Evolutionary conservation across 1,284 basidiomycete species (phyloP), one percentile per base, ranked within the genome.

Genomic region (Pyrrhoderma lamaoense): DNA sequence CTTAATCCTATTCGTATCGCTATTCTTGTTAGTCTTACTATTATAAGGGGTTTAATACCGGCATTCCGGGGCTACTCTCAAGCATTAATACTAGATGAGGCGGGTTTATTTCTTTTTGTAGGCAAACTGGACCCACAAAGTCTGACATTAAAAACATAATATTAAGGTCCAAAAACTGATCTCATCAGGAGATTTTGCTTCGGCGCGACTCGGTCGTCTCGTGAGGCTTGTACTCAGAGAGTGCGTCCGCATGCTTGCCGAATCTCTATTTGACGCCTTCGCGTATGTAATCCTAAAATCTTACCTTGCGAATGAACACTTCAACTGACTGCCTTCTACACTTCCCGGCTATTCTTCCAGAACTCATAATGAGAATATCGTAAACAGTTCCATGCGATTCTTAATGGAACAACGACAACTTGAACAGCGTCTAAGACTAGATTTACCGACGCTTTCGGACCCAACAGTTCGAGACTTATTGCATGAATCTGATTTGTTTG

Each of bases 21-120:
- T 21, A 66, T 83, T 49, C 80, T 89, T 76, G 66, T 88, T 60
- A 54, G 72, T 50, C 68, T 86, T 57, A 84, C 88, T 63, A 67
- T 89, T 47, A 60, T 82, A 55, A 77, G 85, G 57, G 87, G 85
- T 54, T 66, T 83, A 54, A 79, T 88, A 61, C 86, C 86, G 38
- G 86, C 85, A 9, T 84, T 85, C 64, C 77, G 84, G 67, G 82
- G 85, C 53, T 89, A 87, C 70, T 88, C 87, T 9, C 87, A 89
- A 71, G 85, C 85, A 47, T 67, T 85, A 64, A 85, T 89, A 58
- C 79, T 89, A 56, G 82, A 89, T 66, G 85, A 89, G 76, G 86
- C 83, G 52, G 50, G 76, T 46, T 37, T 42, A 54, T 56, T 53
- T n/a, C n/a, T 37, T 27, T n/a, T 34, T 50, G 25, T 50, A 14